These are phyloP conservation scores for Russula foetens DNA, from an alignment of 768 basidiomycete species.

Conservation along the genomic window DNA sequence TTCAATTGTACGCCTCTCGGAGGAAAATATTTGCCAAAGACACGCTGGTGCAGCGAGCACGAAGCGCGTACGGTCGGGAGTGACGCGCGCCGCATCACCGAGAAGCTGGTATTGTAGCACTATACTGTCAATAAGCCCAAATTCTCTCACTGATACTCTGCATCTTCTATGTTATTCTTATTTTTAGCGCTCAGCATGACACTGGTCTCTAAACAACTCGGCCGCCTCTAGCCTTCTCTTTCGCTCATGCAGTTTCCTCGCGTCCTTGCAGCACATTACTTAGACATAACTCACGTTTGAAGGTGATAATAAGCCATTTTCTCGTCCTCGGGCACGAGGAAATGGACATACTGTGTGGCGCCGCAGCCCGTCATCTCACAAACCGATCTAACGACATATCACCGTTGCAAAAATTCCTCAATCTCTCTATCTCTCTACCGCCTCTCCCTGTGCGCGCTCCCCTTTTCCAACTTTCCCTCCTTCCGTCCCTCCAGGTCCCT, in stretches of 20 bases:
- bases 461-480: conserved; percentile 51
- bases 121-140: no score
- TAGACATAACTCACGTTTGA: conserved; percentile 58
- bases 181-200: conserved; percentile 46
- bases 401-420: conserved; percentile 51
- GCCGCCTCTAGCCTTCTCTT: conserved; percentile 44
- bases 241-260: conserved; percentile 47
- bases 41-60: no score
- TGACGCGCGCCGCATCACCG: no score
- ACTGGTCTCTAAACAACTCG: conserved; percentile 63
- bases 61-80: no score
- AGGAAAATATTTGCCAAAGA: no score
- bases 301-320: conserved; percentile 14
- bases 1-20: no score
- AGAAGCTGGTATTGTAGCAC: no score
- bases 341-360: conserved; percentile 35
- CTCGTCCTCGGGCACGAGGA: conserved; percentile 32
- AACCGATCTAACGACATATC: conserved; percentile 64
- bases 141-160: no score
- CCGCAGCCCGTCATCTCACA: conserved; percentile 44
- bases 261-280: conserved; percentile 55
- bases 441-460: conserved; percentile 45
- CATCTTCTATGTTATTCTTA: no score
- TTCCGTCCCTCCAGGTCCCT: conserved; percentile 25
- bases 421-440: conserved; percentile 51